A percentile compares a stretch with the other conserved stretches of the same genome.
These are phyloP conservation scores for Suillus alpinus DNA, from an alignment of 768 basidiomycete species.

Conservation along the genomic window DNA sequence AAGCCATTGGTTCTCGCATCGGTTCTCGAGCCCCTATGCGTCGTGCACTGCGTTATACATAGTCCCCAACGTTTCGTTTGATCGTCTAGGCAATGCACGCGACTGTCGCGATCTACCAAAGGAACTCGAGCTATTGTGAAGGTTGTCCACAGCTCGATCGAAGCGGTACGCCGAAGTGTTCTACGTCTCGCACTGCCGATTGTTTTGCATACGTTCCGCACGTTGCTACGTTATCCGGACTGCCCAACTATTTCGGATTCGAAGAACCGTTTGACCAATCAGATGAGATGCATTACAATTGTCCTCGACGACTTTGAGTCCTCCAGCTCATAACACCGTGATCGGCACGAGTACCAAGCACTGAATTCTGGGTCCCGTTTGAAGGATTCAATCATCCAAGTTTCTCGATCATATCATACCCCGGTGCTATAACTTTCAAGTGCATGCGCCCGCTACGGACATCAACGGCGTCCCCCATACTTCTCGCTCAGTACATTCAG, in stretches of 20 bases:
- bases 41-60: neutral
- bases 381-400: neutral
- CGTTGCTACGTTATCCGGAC: neutral
- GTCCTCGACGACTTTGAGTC: no score
- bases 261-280: neutral
- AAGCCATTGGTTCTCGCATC: neutral
- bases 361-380: neutral
- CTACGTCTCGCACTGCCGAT: neutral
- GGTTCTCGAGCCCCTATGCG: neutral
- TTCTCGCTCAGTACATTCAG: neutral
- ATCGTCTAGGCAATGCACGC: neutral
- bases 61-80: neutral
- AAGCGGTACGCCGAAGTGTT: neutral
- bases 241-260: neutral
- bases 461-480: neutral
- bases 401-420: neutral
- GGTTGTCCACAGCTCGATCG: neutral
- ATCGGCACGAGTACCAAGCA: neutral
- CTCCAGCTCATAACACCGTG: neutral
- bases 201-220: neutral
- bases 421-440: neutral
- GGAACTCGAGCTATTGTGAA: neutral
- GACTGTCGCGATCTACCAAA: neutral
- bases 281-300: neutral
- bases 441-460: neutral